phyloP scores from a whole-genome alignment of 306 rosid species.

The Quillaja saponaria region DNA sequence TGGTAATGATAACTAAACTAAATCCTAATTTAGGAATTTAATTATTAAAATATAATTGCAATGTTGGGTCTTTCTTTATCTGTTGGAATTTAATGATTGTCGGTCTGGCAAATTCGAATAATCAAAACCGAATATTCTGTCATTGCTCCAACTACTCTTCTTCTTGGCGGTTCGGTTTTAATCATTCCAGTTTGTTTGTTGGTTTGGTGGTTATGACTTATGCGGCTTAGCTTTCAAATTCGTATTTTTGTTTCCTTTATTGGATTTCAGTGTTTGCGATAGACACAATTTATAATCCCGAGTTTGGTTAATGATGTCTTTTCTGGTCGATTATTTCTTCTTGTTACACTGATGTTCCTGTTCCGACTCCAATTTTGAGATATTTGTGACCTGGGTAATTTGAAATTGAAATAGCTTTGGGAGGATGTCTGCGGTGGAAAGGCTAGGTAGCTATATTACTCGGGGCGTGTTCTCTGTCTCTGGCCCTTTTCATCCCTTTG shows the following conservation, averaged over 20 bases:
- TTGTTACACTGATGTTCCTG: background rate
- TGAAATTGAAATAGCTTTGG: slow-evolving; percentile 16
- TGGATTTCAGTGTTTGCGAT: too few species aligned
- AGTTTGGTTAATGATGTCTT: background rate
- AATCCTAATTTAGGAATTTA: too few species aligned
- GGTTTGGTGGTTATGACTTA: background rate
- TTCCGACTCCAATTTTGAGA: slow-evolving; percentile 3
- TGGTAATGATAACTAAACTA: too few species aligned
- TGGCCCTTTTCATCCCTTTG: slow-evolving; percentile 87
- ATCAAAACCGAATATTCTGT: slow-evolving; percentile 49
- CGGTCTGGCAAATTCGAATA: slow-evolving; percentile 42
- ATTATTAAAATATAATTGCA: too few species aligned
- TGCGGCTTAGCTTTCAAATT: background rate
- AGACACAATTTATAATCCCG: too few species aligned
- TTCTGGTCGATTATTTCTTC: slow-evolving; percentile 7
- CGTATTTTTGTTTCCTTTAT: background rate
- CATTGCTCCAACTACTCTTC: slow-evolving; percentile 25
- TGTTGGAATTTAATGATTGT: background rate
- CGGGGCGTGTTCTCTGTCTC: slow-evolving; percentile 77
- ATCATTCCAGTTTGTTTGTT: background rate
- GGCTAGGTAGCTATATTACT: slow-evolving; percentile 68
- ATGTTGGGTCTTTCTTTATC: too few species aligned
- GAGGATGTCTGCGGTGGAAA: slow-evolving; percentile 85
- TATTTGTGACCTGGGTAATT: slow-evolving; percentile 7
- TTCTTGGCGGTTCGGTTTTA: slow-evolving; percentile 32